Percentiles rank a stretch among this genome's conserved stretches.
These are phyloP conservation scores for Dictyostelium brefeldianum DNA, from an alignment of 78 protist species.

Conservation along the genomic window DNA sequence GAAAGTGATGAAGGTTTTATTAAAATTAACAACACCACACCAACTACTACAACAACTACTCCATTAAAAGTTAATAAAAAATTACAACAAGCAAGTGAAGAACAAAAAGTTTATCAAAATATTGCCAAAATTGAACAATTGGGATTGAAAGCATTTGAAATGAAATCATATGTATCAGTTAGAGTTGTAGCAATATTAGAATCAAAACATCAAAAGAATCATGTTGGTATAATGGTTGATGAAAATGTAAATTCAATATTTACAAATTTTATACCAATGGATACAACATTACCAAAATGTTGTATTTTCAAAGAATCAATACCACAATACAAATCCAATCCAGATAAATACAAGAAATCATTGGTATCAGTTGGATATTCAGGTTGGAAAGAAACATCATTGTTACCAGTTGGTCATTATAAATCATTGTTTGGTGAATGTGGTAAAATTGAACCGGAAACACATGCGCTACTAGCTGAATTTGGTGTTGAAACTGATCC, in stretches of 20 bases:
- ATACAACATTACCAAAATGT: slow-evolving; percentile 78
- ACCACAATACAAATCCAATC: slow-evolving; percentile 55
- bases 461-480: slow-evolving; percentile 71
- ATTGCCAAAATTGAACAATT: neutral
- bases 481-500: slow-evolving; percentile 56
- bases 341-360: slow-evolving; percentile 60
- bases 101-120: slow-evolving; percentile 1
- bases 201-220: slow-evolving; percentile 41
- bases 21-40: neutral
- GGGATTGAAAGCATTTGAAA: slow-evolving; percentile 15
- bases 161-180: slow-evolving; percentile 31
- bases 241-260: slow-evolving; percentile 35
- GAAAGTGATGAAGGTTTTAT: neutral
- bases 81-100: neutral
- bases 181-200: slow-evolving; percentile 68
- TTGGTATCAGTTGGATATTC: slow-evolving; percentile 30
- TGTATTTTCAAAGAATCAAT: slow-evolving; percentile 54
- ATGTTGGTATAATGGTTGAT: slow-evolving; percentile 61
- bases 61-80: too few relatives aligned
- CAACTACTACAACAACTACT: slow-evolving; percentile 9
- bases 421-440: slow-evolving; percentile 76
- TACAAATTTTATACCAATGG: slow-evolving; percentile 70
- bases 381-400: slow-evolving; percentile 47
- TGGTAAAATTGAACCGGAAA: slow-evolving; percentile 90
- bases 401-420: slow-evolving; percentile 48